These are phyloP conservation scores for Sequoia sempervirens DNA, from an alignment of 75 land plant species.

Conservation along the genomic window DNA sequence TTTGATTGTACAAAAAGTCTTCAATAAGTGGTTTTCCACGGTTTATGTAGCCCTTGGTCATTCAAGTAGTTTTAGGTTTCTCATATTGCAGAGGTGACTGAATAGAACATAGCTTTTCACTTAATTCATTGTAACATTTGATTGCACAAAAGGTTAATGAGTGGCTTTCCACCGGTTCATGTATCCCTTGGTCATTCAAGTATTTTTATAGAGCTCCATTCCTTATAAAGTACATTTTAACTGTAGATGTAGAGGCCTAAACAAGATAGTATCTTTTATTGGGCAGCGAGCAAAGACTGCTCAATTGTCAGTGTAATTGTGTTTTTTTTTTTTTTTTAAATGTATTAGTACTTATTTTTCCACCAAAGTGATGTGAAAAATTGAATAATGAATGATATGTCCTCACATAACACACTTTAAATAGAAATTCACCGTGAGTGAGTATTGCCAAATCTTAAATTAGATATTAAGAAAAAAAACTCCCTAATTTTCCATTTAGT, in stretches of 20 bases:
- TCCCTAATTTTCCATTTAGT: neutral
- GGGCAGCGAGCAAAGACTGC: neutral
- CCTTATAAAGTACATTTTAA: neutral
- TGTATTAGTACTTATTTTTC: neutral
- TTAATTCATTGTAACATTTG: neutral
- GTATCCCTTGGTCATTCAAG: neutral
- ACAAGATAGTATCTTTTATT: neutral
- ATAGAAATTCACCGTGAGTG: neutral
- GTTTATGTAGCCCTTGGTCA: no score
- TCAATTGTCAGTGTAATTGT: neutral
- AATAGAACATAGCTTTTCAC: no score
- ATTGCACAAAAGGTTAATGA: neutral
- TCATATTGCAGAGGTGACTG: neutral
- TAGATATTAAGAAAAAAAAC: neutral
- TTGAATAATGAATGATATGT: no score
- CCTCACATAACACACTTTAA: neutral
- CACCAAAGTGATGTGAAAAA: neutral
- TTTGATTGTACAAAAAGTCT: no score
- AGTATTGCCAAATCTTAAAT: neutral
- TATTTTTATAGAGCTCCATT: neutral
- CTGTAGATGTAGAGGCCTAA: neutral
- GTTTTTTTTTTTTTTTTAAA: no score
- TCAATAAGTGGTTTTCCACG: no score
- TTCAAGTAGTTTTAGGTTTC: neutral
- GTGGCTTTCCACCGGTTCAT: neutral